Evolutionary conservation across 768 basidiomycete genomes (phyloP), one percentile per base, ranked within the genome.

Genomic region (Amanita polypyramis): DNA sequence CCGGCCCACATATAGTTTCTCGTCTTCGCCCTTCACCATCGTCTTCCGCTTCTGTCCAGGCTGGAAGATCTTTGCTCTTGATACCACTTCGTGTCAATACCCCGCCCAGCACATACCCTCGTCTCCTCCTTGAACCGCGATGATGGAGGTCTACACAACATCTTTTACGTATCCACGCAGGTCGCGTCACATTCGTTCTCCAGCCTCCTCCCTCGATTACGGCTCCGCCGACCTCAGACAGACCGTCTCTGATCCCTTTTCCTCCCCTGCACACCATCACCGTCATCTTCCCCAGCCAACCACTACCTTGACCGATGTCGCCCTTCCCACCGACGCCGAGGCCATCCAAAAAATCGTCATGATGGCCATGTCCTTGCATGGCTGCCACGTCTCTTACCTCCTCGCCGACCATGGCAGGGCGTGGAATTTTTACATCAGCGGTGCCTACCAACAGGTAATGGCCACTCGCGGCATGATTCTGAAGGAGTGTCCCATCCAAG

Each of bases 61-160:
- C 59, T 60, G 57, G 60, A 60, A 58, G 57, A 56, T 57, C 57
- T 56, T 58, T 60, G 64, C 61, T 66, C 12, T 70, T 68, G 72
- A 73, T 73, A 74, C 70, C 72, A 70, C 63, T 64, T 63, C 68
- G 67, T 69, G 70, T 69, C 70, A 72, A 74, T 73, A 75, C 73
- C 73, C 72, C 59, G 64, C 63, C 65, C 64, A 65, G 61, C 62
- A 57, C 59, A 63, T 65, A 65, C 60, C 62, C 61, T 55, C 57
- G 51, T 50, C 55, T 55, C 47, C 55, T 49, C 47, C 50, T 52
- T 54, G 53, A n/a, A 47, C 55, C 61, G 37, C 51, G 39, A 47
- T 57, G 61, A 94, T 96, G 93, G 93, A 96, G 64, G 80, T 94
- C 62, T 95, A 94, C 77, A 88, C 91, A 47, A 88, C 89, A 56